Conservation (phyloP, 106 monocot species). For the Agapanthus africanus region DNA sequence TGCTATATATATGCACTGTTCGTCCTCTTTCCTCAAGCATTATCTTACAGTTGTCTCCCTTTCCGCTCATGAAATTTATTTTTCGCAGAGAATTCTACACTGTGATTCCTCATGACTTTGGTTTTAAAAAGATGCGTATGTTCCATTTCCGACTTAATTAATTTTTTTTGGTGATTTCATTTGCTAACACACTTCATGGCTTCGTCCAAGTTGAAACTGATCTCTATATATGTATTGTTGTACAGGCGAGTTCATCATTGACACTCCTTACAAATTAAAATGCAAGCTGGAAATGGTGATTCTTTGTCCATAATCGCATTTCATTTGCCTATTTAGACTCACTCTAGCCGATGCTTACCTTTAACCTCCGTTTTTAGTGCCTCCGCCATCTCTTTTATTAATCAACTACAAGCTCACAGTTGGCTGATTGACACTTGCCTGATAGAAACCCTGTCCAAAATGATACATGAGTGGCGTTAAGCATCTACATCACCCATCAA, state of each 20-base stretch:
- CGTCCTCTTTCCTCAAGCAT: background rate
- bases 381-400: background rate
- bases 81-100: conserved; percentile 88
- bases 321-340: background rate
- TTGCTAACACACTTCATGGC: background rate
- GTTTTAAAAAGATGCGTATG: conserved; percentile 94
- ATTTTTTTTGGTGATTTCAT: background rate
- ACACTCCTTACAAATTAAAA: conserved; percentile 83
- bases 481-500: too few species aligned
- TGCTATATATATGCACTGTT: background rate
- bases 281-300: conserved; percentile 91
- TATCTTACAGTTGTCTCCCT: background rate
- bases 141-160: conserved; percentile 10
- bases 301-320: too few species aligned
- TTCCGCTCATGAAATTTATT: background rate
- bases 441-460: background rate
- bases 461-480: too few species aligned
- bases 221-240: background rate
- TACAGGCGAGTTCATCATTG: conserved; percentile 82
- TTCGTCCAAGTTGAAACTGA: background rate
- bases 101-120: conserved; percentile 91
- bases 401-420: background rate
- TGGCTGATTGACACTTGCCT: background rate
- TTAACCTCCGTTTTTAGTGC: background rate
- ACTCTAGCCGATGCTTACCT: background rate